These are phyloP conservation scores for Paxillus involutus DNA, from an alignment of 768 basidiomycete genomes.

Conservation along the genomic window DNA sequence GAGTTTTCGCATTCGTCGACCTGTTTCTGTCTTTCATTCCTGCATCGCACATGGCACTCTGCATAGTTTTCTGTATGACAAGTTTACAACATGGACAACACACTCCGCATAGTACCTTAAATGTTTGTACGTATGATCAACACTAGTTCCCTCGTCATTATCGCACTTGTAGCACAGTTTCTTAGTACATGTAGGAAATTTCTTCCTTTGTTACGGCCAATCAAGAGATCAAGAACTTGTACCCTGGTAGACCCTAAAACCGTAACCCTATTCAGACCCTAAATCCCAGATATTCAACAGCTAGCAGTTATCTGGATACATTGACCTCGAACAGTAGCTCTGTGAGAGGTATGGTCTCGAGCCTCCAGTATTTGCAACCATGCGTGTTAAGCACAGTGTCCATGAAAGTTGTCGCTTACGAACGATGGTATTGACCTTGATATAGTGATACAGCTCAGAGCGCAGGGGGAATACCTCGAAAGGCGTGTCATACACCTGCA, in stretches of 20 bases:
- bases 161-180: conserved; percentile 12
- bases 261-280: too few species aligned
- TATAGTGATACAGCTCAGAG: conserved; percentile 18
- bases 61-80: conserved; percentile 23
- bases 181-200: not conserved
- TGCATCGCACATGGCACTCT: conserved; percentile 20
- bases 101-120: conserved; percentile 19
- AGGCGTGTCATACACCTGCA: conserved; percentile 14
- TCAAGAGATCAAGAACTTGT: too few species aligned
- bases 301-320: not conserved
- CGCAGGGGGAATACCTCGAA: not conserved
- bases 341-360: not conserved
- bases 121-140: conserved; percentile 9
- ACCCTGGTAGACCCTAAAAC: too few species aligned
- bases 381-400: too few species aligned
- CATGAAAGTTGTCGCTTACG: not conserved
- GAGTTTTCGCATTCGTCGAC: not conserved
- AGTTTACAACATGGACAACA: conserved; percentile 22
- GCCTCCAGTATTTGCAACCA: not conserved
- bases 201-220: too few species aligned
- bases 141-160: conserved; percentile 18
- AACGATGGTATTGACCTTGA: not conserved
- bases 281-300: not conserved
- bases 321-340: not conserved
- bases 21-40: conserved; percentile 3